Percentiles rank a stretch among this genome's conserved stretches.
Evolutionary conservation across 768 basidiomycete species (phyloP).

Genomic region (Xerocomellus chrysenteron): DNA sequence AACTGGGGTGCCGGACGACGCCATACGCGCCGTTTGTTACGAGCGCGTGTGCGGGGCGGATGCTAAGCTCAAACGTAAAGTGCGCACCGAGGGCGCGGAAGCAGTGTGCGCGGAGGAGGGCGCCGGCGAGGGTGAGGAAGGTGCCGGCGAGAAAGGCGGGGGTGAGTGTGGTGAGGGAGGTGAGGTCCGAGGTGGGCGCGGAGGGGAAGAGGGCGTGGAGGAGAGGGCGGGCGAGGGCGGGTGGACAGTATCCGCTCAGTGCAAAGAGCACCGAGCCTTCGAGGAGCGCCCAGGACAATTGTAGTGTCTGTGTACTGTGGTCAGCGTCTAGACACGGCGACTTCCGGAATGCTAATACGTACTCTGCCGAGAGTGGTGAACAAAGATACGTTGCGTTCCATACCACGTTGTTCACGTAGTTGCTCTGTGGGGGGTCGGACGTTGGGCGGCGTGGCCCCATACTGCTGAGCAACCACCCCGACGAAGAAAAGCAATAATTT

Average conservation of each 20-base stretch:
- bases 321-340: neutral
- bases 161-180: slow-evolving; percentile 10
- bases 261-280: slow-evolving; percentile 1
- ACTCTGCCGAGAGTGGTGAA: neutral
- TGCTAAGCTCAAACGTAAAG: slow-evolving; percentile 29
- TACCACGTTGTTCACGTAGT: slow-evolving; percentile 9
- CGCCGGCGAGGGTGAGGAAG: slow-evolving; percentile 2
- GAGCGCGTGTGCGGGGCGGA: slow-evolving; percentile 22
- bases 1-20: slow-evolving; percentile 33
- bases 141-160: slow-evolving; percentile 11
- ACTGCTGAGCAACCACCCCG: neutral
- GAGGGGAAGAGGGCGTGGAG: neutral
- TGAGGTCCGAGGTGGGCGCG: neutral
- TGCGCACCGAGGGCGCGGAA: slow-evolving; percentile 20
- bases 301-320: neutral
- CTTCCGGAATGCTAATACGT: neutral
- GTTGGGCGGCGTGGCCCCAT: slow-evolving; percentile 17
- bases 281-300: slow-evolving; percentile 6
- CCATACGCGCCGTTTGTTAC: slow-evolving; percentile 28
- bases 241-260: neutral
- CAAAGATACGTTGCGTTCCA: neutral
- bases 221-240: neutral
- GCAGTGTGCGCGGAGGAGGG: slow-evolving; percentile 14
- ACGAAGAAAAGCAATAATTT: slow-evolving; percentile 11
- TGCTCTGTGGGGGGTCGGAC: slow-evolving; percentile 8